Evolutionary conservation across 225 moss, liverwort and hornwort species (phyloP).

Genomic region (Asterella californica): DNA sequence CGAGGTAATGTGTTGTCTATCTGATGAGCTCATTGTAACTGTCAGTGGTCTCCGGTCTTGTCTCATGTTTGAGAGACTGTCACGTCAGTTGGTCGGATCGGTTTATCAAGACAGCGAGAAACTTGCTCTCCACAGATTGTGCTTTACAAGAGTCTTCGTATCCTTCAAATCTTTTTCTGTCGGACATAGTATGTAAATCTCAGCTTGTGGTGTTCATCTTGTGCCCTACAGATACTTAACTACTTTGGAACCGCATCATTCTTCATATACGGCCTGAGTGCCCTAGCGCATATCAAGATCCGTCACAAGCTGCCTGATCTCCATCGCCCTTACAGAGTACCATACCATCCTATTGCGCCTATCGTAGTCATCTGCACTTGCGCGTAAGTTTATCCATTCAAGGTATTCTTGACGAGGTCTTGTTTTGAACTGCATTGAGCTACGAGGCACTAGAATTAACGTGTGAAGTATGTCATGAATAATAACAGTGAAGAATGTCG

Average conservation of each 20-base stretch:
- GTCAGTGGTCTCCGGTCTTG: neutral
- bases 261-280: constrained; percentile 53
- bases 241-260: constrained; percentile 69
- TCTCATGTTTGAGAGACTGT: neutral
- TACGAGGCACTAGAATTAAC: neutral
- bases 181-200: neutral
- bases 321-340: constrained; percentile 65
- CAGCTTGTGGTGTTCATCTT: neutral
- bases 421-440: neutral
- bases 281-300: constrained; percentile 60
- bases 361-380: constrained; percentile 45
- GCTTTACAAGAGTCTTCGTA: too few species aligned
- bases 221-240: constrained; percentile 56
- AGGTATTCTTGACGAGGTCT: neutral
- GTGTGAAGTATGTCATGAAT: neutral
- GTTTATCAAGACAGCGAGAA: too few species aligned
- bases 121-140: too few species aligned
- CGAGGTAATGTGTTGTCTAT: constrained; percentile 34
- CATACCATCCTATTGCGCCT: constrained; percentile 65
- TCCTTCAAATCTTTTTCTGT: neutral
- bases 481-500: neutral
- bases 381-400: constrained; percentile 40
- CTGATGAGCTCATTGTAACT: neutral
- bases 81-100: too few species aligned
- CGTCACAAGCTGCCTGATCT: constrained; percentile 62